Evolutionary conservation across 2,329 filamentous ascomycete species (phyloP).

Genomic region (Alternaria brassicicola): DNA sequence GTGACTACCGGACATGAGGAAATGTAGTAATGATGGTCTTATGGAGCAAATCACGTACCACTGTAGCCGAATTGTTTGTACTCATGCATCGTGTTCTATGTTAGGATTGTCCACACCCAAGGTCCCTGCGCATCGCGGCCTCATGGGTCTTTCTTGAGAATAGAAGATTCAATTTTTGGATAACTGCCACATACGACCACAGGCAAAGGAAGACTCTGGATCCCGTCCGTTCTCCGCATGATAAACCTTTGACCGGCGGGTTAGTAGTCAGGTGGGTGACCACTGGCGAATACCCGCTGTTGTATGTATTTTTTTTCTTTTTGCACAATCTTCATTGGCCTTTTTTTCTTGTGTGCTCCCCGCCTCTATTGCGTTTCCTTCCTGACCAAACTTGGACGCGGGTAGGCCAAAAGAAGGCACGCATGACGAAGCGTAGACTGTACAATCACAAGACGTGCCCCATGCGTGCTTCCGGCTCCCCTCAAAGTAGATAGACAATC

Average conservation of each 20-base stretch:
- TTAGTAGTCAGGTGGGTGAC: slow-evolving; percentile 11
- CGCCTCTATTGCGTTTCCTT: not conserved
- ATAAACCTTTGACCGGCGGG: slow-evolving; percentile 14
- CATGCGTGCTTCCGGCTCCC: not conserved
- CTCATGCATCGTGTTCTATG: not conserved
- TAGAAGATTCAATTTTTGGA: not conserved
- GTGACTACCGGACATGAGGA: slow-evolving; percentile 66
- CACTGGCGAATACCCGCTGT: slow-evolving; percentile 11
- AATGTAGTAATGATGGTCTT: not conserved
- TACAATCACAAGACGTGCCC: not conserved
- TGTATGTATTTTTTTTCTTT: slow-evolving; percentile 13
- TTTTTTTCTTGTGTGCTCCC: not conserved
- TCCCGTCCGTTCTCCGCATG: slow-evolving; percentile 16
- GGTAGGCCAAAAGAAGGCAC: not conserved
- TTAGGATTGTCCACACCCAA: not conserved
- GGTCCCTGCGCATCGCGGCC: not conserved
- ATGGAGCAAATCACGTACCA: not conserved
- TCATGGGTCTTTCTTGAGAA: not conserved
- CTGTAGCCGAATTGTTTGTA: not conserved
- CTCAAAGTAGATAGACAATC: not conserved
- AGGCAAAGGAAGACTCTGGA: slow-evolving; percentile 10
- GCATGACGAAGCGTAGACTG: not conserved
- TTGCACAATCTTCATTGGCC: not conserved
- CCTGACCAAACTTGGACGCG: not conserved
- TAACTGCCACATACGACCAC: slow-evolving; percentile 16